Conservation (phyloP, 75 land plant species). For the Pinus tabuliformis region DNA sequence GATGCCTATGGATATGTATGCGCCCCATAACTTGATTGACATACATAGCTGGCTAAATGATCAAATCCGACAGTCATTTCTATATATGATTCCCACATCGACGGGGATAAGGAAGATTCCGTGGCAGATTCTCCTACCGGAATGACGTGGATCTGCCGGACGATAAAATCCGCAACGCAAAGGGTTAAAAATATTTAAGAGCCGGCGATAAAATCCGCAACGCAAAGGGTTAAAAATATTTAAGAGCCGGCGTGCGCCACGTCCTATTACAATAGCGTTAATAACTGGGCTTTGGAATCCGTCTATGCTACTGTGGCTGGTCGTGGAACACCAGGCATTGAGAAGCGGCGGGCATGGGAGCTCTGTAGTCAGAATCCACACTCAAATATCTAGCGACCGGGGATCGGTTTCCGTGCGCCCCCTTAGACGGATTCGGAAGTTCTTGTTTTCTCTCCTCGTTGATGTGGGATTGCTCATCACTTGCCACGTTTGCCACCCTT, state of each 20-base stretch:
- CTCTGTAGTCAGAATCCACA: too few species aligned
- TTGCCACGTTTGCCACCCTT: neutral
- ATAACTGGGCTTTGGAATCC: conserved; percentile 5
- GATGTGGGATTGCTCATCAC: neutral
- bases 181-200: neutral
- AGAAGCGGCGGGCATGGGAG: conserved; percentile 2
- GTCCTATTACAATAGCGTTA: conserved; percentile 1
- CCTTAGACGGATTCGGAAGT: neutral
- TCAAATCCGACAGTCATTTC: too few species aligned
- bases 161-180: neutral
- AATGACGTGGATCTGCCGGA: neutral
- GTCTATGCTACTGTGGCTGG: neutral
- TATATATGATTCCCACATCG: too few species aligned
- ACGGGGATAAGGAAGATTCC: too few species aligned
- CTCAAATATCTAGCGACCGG: too few species aligned
- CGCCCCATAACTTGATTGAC: too few species aligned
- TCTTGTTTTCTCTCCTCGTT: neutral
- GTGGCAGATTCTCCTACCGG: too few species aligned
- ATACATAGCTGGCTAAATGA: too few species aligned
- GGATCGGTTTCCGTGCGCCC: neutral
- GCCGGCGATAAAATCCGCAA: too few species aligned
- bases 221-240: neutral
- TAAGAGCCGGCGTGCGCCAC: neutral
- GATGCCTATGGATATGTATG: too few species aligned
- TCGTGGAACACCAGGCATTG: neutral